Evolutionary conservation across 257 asterid species (phyloP), one percentile per base, ranked within the genome.

Genomic region (Solanum neorickii): DNA sequence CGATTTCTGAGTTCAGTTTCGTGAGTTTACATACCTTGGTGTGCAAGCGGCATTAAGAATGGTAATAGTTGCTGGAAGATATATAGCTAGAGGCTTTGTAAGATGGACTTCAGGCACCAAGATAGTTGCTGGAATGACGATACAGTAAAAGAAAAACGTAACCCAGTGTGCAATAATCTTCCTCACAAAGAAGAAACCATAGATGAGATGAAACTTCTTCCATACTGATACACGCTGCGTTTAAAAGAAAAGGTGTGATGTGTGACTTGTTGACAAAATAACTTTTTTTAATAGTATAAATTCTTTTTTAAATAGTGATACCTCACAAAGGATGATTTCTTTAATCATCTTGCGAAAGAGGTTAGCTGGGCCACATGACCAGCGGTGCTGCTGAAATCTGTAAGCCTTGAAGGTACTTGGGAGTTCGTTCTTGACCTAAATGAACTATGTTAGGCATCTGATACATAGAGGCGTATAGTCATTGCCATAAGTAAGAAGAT

Each of bases 281-380:
- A 9, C 74, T 35, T 39, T 47, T 41, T 31, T 16, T 46, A 5
- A 31, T 14, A 23, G 37, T 77, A 82, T 72, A n/a, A 62, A 68
- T 88, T 49, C 74, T 15, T 49, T 7, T 27, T 41, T 7, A 52
- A 49, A 87, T 88, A 85, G 33, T 49, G 33, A 86, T 66, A 94
- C 98, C 97, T 95, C 94, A 39, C 94, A 90, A 29, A 85, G 85
- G 87, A 93, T 87, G 90, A 95, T 95, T 86, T 94, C 98, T 87
- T 88, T 89, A 87, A 93, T 86, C 98, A 95, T 95, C 90, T 96
- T 96, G 68, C 95, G 90, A 82, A 95, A 93, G 84, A 96, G 95
- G 91, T 95, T 96, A 75, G 99, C 99, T 74, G 98, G 98, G 65
- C 98, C 98, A 49, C 97, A 94, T 60, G 98, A 95, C 98, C 99